Percentiles rank a stretch among this genome's conserved stretches.
phyloP scores from a whole-genome alignment of 1,284 basidiomycete species.

The Anthracocystis setariae region DNA sequence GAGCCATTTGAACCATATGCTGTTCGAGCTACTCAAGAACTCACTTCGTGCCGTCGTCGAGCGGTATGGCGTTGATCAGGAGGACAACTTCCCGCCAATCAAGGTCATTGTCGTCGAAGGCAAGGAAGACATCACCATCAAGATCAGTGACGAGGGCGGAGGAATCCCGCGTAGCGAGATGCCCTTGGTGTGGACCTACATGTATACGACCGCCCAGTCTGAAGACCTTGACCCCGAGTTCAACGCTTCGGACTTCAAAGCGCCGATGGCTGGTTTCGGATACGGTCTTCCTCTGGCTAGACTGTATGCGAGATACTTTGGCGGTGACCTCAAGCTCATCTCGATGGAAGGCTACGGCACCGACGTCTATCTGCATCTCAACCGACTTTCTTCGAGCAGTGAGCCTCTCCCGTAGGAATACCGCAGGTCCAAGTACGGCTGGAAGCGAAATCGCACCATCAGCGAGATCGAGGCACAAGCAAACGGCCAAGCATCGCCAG shows the following conservation, averaged over 20 bases:
- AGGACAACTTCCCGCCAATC: slow-evolving; percentile 87
- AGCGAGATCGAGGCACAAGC: slow-evolving; percentile 44
- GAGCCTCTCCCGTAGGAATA: slow-evolving; percentile 69
- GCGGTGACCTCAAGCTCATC: slow-evolving; percentile 93
- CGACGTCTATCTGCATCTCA: slow-evolving; percentile 85
- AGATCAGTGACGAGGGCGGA: slow-evolving; percentile 95
- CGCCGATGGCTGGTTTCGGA: slow-evolving; percentile 91
- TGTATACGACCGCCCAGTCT: slow-evolving; percentile 94
- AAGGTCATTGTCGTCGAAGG: slow-evolving; percentile 93
- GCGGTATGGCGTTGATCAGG: slow-evolving; percentile 83
- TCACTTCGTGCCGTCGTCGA: slow-evolving; percentile 96
- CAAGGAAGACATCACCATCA: slow-evolving; percentile 91
- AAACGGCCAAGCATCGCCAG: neutral
- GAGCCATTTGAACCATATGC: slow-evolving; percentile 86
- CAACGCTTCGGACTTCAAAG: slow-evolving; percentile 91
- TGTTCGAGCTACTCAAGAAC: slow-evolving; percentile 98
- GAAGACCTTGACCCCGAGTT: slow-evolving; percentile 85
- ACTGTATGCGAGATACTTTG: slow-evolving; percentile 88
- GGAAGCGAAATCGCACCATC: slow-evolving; percentile 49
- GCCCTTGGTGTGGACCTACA: slow-evolving; percentile 97
- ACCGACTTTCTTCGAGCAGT: slow-evolving; percentile 73
- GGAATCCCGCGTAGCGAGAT: slow-evolving; percentile 91
- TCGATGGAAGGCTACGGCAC: slow-evolving; percentile 85
- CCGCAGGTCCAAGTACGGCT: slow-evolving; percentile 54
- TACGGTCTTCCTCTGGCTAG: slow-evolving; percentile 91